Evolutionary conservation across 257 asterid species (phyloP).

Genomic region (Lycium ferocissimum): DNA sequence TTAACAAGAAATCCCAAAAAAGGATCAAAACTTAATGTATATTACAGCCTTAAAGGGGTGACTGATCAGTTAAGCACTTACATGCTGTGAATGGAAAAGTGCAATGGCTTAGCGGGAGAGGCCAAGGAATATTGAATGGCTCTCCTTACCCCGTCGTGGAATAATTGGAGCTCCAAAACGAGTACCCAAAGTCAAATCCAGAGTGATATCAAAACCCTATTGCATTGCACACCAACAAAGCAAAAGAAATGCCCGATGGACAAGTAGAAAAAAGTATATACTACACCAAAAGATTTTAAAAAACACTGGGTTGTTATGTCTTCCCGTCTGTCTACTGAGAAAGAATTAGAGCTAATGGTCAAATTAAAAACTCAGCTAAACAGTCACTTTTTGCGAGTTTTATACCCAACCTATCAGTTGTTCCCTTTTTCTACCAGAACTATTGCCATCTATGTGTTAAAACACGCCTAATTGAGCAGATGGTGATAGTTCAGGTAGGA

Average conservation of each 20-base stretch:
- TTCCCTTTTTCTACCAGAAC: no score
- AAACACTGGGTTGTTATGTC: no score
- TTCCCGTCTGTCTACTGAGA: no score
- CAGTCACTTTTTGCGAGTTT: no score
- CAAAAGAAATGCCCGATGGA: not conserved
- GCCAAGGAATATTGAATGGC: not conserved
- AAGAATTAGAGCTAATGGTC: no score
- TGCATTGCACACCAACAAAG: not conserved
- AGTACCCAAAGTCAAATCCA: not conserved
- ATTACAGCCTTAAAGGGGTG: not conserved
- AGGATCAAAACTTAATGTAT: not conserved
- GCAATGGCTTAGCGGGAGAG: not conserved
- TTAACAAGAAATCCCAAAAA: not conserved
- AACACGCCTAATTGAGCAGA: no score
- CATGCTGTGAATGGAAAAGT: not conserved
- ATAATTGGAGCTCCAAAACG: not conserved
- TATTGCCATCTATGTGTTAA: no score
- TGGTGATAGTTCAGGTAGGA: no score
- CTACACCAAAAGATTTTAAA: no score
- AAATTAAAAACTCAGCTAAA: no score
- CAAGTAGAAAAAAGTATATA: no score
- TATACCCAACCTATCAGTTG: no score
- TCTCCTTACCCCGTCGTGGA: not conserved
- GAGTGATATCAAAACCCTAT: not conserved
- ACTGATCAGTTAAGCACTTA: not conserved